phyloP scores from a whole-genome alignment of 441 rosid species.

The Erysimum cheiri region DNA sequence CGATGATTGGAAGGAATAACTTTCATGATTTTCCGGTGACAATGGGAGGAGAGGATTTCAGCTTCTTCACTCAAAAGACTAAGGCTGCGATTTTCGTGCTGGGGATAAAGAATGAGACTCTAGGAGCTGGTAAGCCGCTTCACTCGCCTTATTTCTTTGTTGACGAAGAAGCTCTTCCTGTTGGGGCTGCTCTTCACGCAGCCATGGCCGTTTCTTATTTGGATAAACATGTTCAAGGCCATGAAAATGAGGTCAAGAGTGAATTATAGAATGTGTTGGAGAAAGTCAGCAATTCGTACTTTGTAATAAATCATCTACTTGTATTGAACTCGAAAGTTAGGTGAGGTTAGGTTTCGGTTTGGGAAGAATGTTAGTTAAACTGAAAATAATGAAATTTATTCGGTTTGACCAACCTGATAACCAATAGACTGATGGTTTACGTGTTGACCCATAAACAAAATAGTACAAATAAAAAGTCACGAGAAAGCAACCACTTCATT shows the following conservation, averaged over 20 bases:
- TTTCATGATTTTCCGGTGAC: constrained; percentile 51
- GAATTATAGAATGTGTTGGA: constrained; percentile 28
- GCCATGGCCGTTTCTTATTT: constrained; percentile 51
- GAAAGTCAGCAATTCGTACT: neutral
- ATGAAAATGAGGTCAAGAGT: constrained; percentile 24
- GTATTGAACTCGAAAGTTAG: constrained; percentile 9
- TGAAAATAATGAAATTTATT: neutral
- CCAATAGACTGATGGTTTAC: neutral
- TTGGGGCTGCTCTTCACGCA: constrained; percentile 58
- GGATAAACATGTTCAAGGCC: constrained; percentile 33
- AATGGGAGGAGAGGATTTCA: constrained; percentile 57
- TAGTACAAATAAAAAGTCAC: neutral
- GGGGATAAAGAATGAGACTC: constrained; percentile 50
- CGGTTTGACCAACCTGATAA: neutral
- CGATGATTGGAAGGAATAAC: constrained; percentile 48
- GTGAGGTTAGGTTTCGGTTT: constrained; percentile 26
- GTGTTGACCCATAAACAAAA: neutral
- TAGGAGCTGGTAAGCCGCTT: constrained; percentile 46
- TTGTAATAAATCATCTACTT: neutral
- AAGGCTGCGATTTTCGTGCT: constrained; percentile 50
- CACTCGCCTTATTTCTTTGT: constrained; percentile 55
- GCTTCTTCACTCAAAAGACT: constrained; percentile 51
- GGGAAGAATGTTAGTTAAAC: neutral
- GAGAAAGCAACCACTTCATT: neutral
- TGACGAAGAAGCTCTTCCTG: constrained; percentile 53